Evolutionary conservation across 2,329 filamentous ascomycete genomes (phyloP).

Genomic region (Fusarium sacchari): DNA sequence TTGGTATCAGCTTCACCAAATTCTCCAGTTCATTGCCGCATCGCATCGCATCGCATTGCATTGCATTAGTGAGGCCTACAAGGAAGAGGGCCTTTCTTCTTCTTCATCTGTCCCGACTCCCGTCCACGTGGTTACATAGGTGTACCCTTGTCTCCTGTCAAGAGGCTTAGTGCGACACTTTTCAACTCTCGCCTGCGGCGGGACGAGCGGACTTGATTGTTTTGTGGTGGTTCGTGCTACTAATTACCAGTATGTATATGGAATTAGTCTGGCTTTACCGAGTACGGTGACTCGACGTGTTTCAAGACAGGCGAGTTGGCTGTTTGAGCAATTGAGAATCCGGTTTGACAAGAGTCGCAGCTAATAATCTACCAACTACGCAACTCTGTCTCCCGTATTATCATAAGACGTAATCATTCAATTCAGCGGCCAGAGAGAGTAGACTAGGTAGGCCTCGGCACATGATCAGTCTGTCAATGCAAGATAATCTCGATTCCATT

Average conservation of each 20-base stretch:
- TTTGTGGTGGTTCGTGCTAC: constrained; percentile 11
- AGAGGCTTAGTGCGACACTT: constrained; percentile 6
- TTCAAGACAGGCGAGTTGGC: neutral
- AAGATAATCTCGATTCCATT: neutral
- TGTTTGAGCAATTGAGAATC: neutral
- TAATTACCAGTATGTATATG: too few relatives aligned
- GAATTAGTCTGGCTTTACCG: neutral
- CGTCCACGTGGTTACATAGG: constrained; percentile 17
- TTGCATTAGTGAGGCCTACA: constrained; percentile 4
- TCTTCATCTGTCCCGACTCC: neutral
- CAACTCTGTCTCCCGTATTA: too few relatives aligned
- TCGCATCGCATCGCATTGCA: neutral
- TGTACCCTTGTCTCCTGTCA: constrained; percentile 26
- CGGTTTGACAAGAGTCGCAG: constrained; percentile 6
- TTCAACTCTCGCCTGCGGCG: constrained; percentile 1
- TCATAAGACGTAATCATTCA: neutral
- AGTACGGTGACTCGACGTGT: constrained; percentile 3
- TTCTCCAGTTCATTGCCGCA: neutral
- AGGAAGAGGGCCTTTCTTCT: neutral
- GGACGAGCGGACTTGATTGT: constrained; percentile 1
- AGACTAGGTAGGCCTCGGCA: neutral
- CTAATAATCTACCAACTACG: neutral
- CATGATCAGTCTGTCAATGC: neutral
- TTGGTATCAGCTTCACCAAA: neutral
- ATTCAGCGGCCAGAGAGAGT: neutral